These are phyloP conservation scores for Solanum pinnatisectum DNA, from an alignment of 257 asterid species.

Conservation along the genomic window DNA sequence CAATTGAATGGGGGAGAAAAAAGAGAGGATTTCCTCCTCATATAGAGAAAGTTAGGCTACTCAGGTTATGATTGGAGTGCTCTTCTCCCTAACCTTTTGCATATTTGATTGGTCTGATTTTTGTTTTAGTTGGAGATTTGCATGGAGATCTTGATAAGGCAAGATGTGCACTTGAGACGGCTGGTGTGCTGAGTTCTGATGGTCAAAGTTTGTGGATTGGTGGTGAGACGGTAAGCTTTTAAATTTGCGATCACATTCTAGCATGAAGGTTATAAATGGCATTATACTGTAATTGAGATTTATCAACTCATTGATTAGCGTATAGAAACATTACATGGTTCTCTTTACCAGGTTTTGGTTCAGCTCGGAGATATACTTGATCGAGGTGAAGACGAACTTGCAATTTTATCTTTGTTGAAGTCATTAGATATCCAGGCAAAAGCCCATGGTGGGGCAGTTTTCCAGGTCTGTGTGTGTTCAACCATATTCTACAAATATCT, in stretches of 20 bases:
- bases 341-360: constrained; percentile 49
- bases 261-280: background rate
- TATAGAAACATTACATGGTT: background rate
- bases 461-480: constrained; percentile 49
- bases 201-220: constrained; percentile 77
- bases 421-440: constrained; percentile 79
- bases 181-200: constrained; percentile 78
- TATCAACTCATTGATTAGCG: background rate
- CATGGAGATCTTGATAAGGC: constrained; percentile 94
- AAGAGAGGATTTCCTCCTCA: background rate
- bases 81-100: background rate
- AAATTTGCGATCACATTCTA: background rate
- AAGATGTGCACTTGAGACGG: constrained; percentile 84
- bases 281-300: background rate
- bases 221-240: constrained; percentile 64
- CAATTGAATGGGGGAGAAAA: background rate
- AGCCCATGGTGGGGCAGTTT: constrained; percentile 92
- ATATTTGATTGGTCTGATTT: background rate
- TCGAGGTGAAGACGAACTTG: constrained; percentile 93
- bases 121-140: constrained; percentile 73
- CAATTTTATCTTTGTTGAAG: constrained; percentile 73
- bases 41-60: background rate
- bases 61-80: background rate
- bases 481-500: background rate
- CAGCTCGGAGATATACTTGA: constrained; percentile 97